Evolutionary conservation across 805 yeast species (phyloP).

Genomic region (Yamadazyma kitorensis): DNA sequence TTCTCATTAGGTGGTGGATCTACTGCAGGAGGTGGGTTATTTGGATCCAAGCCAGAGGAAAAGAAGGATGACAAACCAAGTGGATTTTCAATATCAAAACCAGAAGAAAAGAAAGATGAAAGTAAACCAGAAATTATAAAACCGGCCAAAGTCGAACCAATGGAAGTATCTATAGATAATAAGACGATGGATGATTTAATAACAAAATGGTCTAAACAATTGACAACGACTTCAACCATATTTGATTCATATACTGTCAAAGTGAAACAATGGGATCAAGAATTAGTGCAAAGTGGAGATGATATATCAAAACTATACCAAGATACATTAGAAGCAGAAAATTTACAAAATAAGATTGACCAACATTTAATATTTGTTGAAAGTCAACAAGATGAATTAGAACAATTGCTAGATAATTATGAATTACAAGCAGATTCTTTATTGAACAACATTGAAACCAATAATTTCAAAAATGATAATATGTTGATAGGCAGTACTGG

Average conservation of each 20-base stretch:
- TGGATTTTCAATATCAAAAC: conserved; percentile 20
- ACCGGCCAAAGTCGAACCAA: conserved; percentile 58
- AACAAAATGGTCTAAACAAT: conserved; percentile 87
- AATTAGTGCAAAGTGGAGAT: conserved; percentile 80
- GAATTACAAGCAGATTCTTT: conserved; percentile 67
- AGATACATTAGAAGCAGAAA: conserved; percentile 80
- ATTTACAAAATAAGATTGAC: conserved; percentile 79
- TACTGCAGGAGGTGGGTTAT: conserved; percentile 19
- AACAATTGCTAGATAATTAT: conserved; percentile 73
- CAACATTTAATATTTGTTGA: conserved; percentile 83
- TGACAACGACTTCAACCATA: conserved; percentile 67
- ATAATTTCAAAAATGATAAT: conserved; percentile 12
- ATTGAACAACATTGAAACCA: conserved; percentile 36
- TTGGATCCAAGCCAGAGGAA: conserved; percentile 23
- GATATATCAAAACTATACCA: conserved; percentile 74
- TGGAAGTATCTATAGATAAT: conserved; percentile 77
- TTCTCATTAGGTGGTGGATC: conserved; percentile 21
- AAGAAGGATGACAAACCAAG: conserved; percentile 18
- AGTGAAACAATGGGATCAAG: conserved; percentile 82
- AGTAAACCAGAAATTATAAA: conserved; percentile 22
- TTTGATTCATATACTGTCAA: conserved; percentile 74
- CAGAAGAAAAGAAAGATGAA: conserved; percentile 15
- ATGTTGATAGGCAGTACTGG: conserved; percentile 11
- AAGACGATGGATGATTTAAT: conserved; percentile 91
- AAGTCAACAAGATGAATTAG: conserved; percentile 90